Conservation (phyloP, 2,329 filamentous ascomycete species). For the Ophiostoma populinum region DNA sequence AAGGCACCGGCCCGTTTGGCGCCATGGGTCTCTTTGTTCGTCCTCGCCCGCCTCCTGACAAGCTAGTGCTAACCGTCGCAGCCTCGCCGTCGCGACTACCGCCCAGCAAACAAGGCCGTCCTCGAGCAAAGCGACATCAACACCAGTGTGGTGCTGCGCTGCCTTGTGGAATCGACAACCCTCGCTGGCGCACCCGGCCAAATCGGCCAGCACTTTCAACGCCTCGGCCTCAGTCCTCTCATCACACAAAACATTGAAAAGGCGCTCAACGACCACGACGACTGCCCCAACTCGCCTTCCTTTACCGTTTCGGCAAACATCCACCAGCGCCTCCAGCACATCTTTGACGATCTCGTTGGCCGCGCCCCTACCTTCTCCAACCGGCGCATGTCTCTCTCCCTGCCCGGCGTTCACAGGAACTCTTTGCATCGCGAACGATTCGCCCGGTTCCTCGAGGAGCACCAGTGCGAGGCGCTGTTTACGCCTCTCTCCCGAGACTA, state of each 20-base stretch:
- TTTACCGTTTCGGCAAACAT: slow-evolving; percentile 30
- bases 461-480: slow-evolving; percentile 27
- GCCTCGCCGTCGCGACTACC: slow-evolving; percentile 4
- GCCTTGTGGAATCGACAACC: slow-evolving; percentile 15
- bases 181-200: slow-evolving; percentile 16
- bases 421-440: slow-evolving; percentile 24
- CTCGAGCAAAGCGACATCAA: slow-evolving; percentile 3
- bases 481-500: slow-evolving; percentile 21
- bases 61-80: slow-evolving; percentile 1
- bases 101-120: not conserved
- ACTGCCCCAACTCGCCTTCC: no score
- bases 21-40: slow-evolving; percentile 6
- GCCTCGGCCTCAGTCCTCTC: slow-evolving; percentile 9
- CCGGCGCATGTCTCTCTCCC: not conserved
- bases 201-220: slow-evolving; percentile 13
- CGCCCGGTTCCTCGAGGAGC: slow-evolving; percentile 28
- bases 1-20: slow-evolving; percentile 3
- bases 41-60: not conserved
- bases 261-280: no score
- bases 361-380: slow-evolving; percentile 14
- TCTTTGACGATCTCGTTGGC: slow-evolving; percentile 29
- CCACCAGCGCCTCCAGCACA: slow-evolving; percentile 26
- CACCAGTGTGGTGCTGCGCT: slow-evolving; percentile 8
- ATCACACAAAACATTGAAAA: no score
- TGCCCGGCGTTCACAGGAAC: not conserved